Conservation (phyloP, 2,329 filamentous ascomycete species). For the Aspergillus luchuensis region DNA sequence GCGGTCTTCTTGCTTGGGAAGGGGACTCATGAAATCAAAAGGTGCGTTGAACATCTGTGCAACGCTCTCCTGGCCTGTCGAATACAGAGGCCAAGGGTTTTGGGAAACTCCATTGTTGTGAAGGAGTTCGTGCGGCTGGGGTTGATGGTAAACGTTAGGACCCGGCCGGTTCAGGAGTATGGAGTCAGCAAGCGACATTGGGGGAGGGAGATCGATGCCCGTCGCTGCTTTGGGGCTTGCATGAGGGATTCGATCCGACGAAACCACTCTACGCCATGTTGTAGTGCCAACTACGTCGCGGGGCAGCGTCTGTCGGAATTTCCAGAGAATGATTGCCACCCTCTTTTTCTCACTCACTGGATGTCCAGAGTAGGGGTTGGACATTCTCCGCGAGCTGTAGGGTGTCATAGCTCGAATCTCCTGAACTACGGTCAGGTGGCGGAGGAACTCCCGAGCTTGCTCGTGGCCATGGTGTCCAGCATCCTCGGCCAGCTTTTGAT, state of each 20-base stretch:
- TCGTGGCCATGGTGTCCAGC: constrained; percentile 38
- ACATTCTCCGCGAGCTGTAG: constrained; percentile 28
- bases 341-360: constrained; percentile 36
- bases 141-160: constrained; percentile 35
- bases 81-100: constrained; percentile 40
- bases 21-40: constrained; percentile 39
- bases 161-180: constrained; percentile 36
- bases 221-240: constrained; percentile 40
- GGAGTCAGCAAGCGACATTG: constrained; percentile 35
- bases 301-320: constrained; percentile 46
- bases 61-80: constrained; percentile 38
- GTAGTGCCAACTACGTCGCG: constrained; percentile 46
- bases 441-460: constrained; percentile 40
- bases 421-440: constrained; percentile 48
- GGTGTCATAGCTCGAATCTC: constrained; percentile 44
- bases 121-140: constrained; percentile 36
- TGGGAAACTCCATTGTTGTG: constrained; percentile 33
- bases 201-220: constrained; percentile 39
- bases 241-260: constrained; percentile 38
- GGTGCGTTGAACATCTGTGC: constrained; percentile 36
- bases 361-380: constrained; percentile 30
- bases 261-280: constrained; percentile 47
- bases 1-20: constrained; percentile 38
- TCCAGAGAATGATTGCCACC: constrained; percentile 50
- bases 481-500: constrained; percentile 42